phyloP scores from a whole-genome alignment of 345 rosid species.

The Carallia brachiata region DNA sequence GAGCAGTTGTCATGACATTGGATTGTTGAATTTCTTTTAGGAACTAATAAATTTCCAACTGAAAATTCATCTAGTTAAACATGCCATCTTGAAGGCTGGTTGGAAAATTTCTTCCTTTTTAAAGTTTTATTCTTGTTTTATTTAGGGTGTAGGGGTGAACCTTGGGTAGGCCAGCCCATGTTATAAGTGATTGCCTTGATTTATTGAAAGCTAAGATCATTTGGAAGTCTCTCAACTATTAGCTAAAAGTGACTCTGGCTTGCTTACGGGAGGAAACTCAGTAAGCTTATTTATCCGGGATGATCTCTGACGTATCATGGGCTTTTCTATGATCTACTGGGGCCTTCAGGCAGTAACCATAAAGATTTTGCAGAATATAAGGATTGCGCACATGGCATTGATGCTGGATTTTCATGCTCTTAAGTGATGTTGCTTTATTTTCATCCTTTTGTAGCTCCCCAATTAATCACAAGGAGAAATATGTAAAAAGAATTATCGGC shows the following conservation, averaged over 20 bases:
- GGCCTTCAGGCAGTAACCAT: not conserved
- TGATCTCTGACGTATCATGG: not conserved
- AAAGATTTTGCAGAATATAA: not conserved
- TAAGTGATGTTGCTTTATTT: constrained; percentile 19
- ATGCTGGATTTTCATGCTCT: constrained; percentile 13
- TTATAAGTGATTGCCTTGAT: not conserved
- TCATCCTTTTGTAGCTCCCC: constrained; percentile 65
- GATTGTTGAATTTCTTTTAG: not conserved
- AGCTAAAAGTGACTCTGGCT: not conserved
- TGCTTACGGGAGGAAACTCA: not conserved
- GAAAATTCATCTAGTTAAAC: not conserved
- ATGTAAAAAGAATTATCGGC: constrained; percentile 82
- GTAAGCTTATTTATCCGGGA: not conserved
- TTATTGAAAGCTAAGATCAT: not conserved
- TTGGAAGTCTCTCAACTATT: not conserved
- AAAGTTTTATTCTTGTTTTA: not conserved
- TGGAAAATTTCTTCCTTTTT: constrained; percentile 1
- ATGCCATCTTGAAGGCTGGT: not conserved
- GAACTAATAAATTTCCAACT: not conserved
- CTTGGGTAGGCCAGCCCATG: not conserved
- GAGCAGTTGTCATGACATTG: not conserved
- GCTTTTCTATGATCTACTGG: not conserved
- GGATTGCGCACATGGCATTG: not conserved
- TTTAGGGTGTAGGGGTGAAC: not conserved
- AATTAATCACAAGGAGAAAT: constrained; percentile 55